Evolutionary conservation across 257 asterid genomes (phyloP).

Genomic region (Nicotiana attenuata): DNA sequence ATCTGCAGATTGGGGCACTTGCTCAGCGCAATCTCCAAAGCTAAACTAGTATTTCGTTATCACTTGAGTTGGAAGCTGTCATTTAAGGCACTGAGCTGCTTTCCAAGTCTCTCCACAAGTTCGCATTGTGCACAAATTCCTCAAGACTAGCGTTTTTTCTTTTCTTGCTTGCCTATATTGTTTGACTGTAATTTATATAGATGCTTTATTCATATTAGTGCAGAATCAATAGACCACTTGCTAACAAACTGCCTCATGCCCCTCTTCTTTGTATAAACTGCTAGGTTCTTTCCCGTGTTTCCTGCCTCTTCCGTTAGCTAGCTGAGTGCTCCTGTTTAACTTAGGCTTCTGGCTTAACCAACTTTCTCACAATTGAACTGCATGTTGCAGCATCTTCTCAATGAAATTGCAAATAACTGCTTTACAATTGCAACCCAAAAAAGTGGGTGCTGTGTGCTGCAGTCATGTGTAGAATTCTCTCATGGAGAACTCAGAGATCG

Average conservation of each 20-base stretch:
- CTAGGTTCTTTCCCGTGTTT: neutral
- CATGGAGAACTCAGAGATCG: conserved; percentile 42
- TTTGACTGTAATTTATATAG: neutral
- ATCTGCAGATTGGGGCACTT: neutral
- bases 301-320: neutral
- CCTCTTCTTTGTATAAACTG: neutral
- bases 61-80: neutral
- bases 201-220: neutral
- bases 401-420: conserved; percentile 42
- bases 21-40: neutral
- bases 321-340: neutral
- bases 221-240: neutral
- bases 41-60: neutral
- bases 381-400: conserved; percentile 44
- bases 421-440: conserved; percentile 51
- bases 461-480: conserved; percentile 48
- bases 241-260: neutral
- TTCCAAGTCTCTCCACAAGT: neutral
- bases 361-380: conserved; percentile 19
- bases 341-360: neutral
- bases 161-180: neutral
- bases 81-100: neutral
- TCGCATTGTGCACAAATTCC: neutral
- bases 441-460: conserved; percentile 76
- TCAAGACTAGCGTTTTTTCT: neutral